Base-by-base conservation (phyloP, 2,329 filamentous ascomycete genomes). In the Penicillium sp. region DNA sequence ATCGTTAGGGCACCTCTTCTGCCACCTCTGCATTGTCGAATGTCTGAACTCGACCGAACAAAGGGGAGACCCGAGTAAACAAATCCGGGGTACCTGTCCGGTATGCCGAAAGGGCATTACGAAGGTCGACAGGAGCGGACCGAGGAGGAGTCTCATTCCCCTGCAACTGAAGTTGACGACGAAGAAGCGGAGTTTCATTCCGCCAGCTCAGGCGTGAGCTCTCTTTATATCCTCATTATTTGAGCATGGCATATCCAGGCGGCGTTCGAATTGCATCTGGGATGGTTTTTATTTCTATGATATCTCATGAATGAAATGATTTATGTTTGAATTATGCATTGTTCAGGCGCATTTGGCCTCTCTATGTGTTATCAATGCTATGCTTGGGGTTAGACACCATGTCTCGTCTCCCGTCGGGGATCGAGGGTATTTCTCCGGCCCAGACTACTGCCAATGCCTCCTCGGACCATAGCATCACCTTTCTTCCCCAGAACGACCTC, bases 401-500 rank as follows among this genome's bases (percentile, higher is more conserved):
- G 15, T 29, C 18, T 38, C 53, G 48, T 54, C 50, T 62, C 57
- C 42, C 65, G 63, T 27, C 58, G 56, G 5, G 61, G 62, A 38
- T 68, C 73, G 44, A 82, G 61, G 0, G 83, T 86, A 69, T 86
- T 86, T 53, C 83, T 72, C 59, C 83, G 72, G 59, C 75, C 80
- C 55, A 72, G 66, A 24, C 75, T 77, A 37, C 58, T 67, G 10
- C 66, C 66, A 10, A 66, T 32, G 4, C 61, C 67, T 8, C 67
- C 70, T 43, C 71, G 60, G 28, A 70, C 66, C 65, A 78, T 75
- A 1, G 72, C 69, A 65, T 82, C 80, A n/a, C 74, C 72, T 44
- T 79, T 78, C 53, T 76, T 81, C 0, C 88, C 89, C 48, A 95
- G 75, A 7, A 95, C 85, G 0, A 84, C 83, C 69, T 90, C 86